These are phyloP conservation scores for Wickerhamiella qilinensis DNA, from an alignment of 805 yeast genomes.

Conservation along the genomic window DNA sequence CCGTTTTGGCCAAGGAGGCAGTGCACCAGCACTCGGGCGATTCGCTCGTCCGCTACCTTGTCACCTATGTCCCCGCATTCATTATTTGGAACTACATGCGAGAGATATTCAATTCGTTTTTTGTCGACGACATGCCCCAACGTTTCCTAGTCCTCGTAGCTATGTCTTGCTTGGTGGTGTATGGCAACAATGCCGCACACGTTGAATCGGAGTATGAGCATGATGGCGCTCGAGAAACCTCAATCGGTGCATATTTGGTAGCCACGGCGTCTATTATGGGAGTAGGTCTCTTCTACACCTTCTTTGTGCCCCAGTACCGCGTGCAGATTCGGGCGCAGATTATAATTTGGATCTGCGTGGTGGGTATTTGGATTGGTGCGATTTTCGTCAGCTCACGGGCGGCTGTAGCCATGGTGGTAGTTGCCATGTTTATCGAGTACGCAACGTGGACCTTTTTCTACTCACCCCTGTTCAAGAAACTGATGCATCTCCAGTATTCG, in stretches of 20 bases:
- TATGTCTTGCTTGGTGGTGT: conserved; percentile 32
- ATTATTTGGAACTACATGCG: conserved; percentile 49
- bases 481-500: conserved; percentile 29
- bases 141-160: conserved; percentile 37
- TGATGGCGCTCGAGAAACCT: not conserved
- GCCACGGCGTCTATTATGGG: conserved; percentile 28
- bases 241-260: conserved; percentile 31
- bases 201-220: conserved; percentile 10
- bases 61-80: conserved; percentile 44
- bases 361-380: conserved; percentile 35
- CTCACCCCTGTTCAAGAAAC: conserved; percentile 29
- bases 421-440: conserved; percentile 29
- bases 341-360: conserved; percentile 19
- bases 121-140: conserved; percentile 43
- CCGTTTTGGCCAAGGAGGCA: conserved; percentile 40
- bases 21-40: conserved; percentile 34
- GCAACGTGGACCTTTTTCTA: conserved; percentile 17
- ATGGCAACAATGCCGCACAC: conserved; percentile 31
- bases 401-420: conserved; percentile 31
- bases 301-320: conserved; percentile 30
- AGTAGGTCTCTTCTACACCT: conserved; percentile 26
- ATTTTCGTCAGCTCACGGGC: conserved; percentile 14
- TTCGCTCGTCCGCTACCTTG: conserved; percentile 31
- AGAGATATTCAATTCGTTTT: conserved; percentile 48
- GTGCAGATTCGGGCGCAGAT: conserved; percentile 26